A percentile compares a stretch with the other conserved stretches of the same genome.
Conservation (phyloP, 2,329 filamentous ascomycete genomes). For the Zalaria sp. region DNA sequence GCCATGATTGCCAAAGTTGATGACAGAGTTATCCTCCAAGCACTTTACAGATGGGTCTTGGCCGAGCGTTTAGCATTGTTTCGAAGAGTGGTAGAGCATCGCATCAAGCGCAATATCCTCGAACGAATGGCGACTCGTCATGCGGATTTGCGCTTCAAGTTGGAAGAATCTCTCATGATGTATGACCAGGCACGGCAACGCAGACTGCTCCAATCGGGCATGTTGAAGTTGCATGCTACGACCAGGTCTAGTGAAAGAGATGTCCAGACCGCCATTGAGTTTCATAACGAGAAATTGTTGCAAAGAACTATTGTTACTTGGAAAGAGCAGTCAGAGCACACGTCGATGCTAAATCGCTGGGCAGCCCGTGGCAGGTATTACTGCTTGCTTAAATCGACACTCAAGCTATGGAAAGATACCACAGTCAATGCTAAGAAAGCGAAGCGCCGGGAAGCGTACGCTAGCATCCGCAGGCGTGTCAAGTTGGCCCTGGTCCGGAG, state of each 20-base stretch:
- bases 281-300: slow-evolving; percentile 26
- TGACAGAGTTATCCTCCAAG: slow-evolving; percentile 39
- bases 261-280: slow-evolving; percentile 24
- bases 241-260: slow-evolving; percentile 17
- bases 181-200: slow-evolving; percentile 14
- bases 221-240: slow-evolving; percentile 14
- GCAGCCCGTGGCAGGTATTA: slow-evolving; percentile 43
- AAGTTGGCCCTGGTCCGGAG: slow-evolving; percentile 40
- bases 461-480: slow-evolving; percentile 34
- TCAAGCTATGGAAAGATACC: slow-evolving; percentile 38
- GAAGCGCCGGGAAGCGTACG: slow-evolving; percentile 42
- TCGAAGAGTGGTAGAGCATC: slow-evolving; percentile 18
- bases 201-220: slow-evolving; percentile 12
- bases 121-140: slow-evolving; percentile 5
- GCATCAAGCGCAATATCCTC: slow-evolving; percentile 10
- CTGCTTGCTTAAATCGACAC: slow-evolving; percentile 32
- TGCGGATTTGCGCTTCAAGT: slow-evolving; percentile 5
- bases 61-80: slow-evolving; percentile 29
- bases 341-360: slow-evolving; percentile 35
- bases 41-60: slow-evolving; percentile 48
- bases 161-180: slow-evolving; percentile 5
- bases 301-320: slow-evolving; percentile 22
- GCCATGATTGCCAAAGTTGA: slow-evolving; percentile 39
- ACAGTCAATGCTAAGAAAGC: slow-evolving; percentile 36
- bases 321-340: slow-evolving; percentile 24